A percentile compares a stretch with the other conserved stretches of the same genome.
Conservation (phyloP, 2,329 filamentous ascomycete genomes). For the Paecilomyces formosus region DNA sequence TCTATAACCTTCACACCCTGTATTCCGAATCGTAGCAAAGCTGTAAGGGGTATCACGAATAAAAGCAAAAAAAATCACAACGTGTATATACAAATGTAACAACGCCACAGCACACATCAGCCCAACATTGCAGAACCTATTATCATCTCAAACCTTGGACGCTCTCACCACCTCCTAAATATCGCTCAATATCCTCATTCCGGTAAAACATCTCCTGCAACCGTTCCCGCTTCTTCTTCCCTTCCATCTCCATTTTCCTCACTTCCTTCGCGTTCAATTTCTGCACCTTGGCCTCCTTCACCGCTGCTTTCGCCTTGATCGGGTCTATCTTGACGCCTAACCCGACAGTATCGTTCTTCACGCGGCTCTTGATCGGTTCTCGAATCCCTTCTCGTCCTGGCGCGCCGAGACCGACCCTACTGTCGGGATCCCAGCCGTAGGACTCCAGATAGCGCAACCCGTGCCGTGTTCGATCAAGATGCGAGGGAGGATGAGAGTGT, state of each 20-base stretch:
- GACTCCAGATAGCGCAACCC: conserved; percentile 50
- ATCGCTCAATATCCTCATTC: conserved; percentile 67
- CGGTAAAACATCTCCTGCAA: conserved; percentile 66
- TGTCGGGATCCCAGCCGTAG: conserved; percentile 56
- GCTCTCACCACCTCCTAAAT: conserved; percentile 47
- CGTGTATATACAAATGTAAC: background rate
- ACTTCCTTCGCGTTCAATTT: conserved; percentile 64
- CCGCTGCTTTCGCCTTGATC: conserved; percentile 16
- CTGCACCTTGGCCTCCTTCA: conserved; percentile 36
- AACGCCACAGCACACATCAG: background rate
- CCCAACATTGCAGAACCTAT: too few species aligned
- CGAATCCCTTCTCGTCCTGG: conserved; percentile 61
- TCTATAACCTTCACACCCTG: background rate
- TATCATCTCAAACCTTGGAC: background rate
- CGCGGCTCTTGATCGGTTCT: conserved; percentile 63
- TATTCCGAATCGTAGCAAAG: background rate
- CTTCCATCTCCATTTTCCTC: conserved; percentile 53
- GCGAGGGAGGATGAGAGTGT: conserved; percentile 52
- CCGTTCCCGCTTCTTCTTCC: conserved; percentile 55
- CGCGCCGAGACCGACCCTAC: conserved; percentile 62
- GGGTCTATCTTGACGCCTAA: conserved; percentile 49
- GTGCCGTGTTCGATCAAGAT: conserved; percentile 49
- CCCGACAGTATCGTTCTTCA: conserved; percentile 69
- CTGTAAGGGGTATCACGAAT: background rate
- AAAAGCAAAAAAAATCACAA: background rate